Evolutionary conservation across 768 basidiomycete genomes (phyloP).

Genomic region (Mycena capillaripes): DNA sequence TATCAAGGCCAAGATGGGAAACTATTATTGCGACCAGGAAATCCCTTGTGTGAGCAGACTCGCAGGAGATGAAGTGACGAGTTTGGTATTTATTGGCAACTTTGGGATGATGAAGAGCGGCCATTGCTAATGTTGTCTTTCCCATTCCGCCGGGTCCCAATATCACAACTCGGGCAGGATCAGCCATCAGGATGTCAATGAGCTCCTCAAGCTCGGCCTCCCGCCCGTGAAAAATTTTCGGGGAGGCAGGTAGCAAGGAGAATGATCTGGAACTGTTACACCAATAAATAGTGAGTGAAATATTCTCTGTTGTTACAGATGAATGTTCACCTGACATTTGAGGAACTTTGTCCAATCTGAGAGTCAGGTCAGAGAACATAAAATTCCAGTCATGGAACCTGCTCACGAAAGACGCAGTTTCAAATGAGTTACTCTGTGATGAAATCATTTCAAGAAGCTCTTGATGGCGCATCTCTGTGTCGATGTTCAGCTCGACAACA

Average conservation of each 20-base stretch:
- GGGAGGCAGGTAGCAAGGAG: neutral
- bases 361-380: neutral
- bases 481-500: no score
- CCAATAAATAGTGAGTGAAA: neutral
- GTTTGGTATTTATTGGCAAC: neutral
- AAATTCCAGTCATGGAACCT: neutral
- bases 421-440: neutral
- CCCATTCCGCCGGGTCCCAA: neutral
- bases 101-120: neutral
- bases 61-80: neutral
- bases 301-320: neutral
- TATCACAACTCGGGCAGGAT: neutral
- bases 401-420: neutral
- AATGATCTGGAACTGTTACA: neutral
- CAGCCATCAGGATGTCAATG: neutral
- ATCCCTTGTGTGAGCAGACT: neutral
- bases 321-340: neutral
- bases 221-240: neutral
- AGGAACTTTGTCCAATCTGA: neutral
- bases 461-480: neutral
- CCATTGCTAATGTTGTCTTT: no score
- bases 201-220: neutral
- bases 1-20: neutral
- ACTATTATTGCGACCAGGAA: neutral
- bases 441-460: neutral